These are phyloP conservation scores for Penicillium glabrum DNA, from an alignment of 2,329 filamentous ascomycete genomes.

Conservation along the genomic window DNA sequence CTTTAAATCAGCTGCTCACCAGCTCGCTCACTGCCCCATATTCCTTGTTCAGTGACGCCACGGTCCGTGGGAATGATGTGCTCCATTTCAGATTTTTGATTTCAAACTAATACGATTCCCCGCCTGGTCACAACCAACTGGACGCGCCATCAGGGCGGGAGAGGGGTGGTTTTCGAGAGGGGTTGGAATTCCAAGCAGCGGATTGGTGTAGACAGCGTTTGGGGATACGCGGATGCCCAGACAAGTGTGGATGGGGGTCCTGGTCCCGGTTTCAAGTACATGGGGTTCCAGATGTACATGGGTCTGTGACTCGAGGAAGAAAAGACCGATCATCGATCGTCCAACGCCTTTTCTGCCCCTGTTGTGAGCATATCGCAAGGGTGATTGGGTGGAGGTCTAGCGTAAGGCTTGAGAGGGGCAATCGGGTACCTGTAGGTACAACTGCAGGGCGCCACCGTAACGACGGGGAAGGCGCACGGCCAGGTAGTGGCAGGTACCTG, in stretches of 20 bases:
- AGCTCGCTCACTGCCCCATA: background rate
- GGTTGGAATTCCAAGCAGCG: background rate
- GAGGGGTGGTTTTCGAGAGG: background rate
- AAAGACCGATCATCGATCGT: background rate
- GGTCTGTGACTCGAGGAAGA: background rate
- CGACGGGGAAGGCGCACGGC: constrained; percentile 9
- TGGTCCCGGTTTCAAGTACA: background rate
- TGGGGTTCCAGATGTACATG: background rate
- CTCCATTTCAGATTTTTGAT: background rate
- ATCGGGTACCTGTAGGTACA: constrained; percentile 25
- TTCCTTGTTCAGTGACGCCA: constrained; percentile 1
- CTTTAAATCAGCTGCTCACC: background rate
- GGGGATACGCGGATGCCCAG: background rate
- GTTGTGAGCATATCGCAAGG: too few relatives aligned
- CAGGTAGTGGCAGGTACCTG: constrained; percentile 27
- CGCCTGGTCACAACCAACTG: background rate
- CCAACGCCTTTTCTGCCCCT: background rate
- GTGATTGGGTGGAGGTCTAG: background rate
- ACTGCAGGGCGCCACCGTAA: constrained; percentile 20
- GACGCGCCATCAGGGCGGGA: background rate
- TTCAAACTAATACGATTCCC: background rate
- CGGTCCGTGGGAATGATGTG: constrained; percentile 3
- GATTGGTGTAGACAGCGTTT: background rate
- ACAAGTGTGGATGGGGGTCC: background rate
- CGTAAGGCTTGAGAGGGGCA: constrained; percentile 3